Evolutionary conservation across 495 filamentous ascomycete species (phyloP), one percentile per base, ranked within the genome.

Genomic region (Aspergillus funiculosus): DNA sequence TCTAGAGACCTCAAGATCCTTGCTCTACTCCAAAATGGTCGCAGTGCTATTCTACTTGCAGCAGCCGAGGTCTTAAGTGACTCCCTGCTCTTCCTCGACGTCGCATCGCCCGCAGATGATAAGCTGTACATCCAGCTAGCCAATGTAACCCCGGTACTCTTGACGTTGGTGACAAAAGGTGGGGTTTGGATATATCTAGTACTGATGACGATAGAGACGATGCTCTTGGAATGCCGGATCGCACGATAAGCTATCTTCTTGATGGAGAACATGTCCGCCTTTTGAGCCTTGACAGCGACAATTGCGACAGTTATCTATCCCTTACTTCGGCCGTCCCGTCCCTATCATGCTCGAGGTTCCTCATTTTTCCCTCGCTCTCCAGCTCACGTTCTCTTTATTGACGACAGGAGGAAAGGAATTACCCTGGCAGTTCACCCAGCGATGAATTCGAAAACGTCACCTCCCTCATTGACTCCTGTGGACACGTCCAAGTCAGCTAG

Each of bases 121-220:
- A 48, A 48, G 45, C 37, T 48, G 37, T n/a, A n/a, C 27, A 48
- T 38, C 44, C 42, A 47, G 26, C 45, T 28, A 30, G 37, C 46
- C 46, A 48, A 48, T 48, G 46, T 48, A 48, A 48, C 46, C 27
- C 27, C 20, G 3, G n/a, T 14, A 13, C 29, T 32, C 36, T 32
- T 22, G 21, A 29, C 32, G 44, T 17, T 39, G 24, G 27, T 32
- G 35, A 47, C 10, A 19, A 9, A 13, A 15, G 36, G 45, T 40
- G 36, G 44, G 34, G 27, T 9, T 34, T 7, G 24, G 26, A 7
- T 14, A 22, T 31, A 9, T 11, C 14, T n/a, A n/a, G n/a, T n/a
- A n/a, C n/a, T n/a, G 10, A 48, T 48, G 46, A 48, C 37, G 29
- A 38, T 41, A 14, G 28, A 40, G 43, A 46, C 21, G 15, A 7